Conservation (phyloP, 2,329 filamentous ascomycete species). For the Hymenoscyphus scutula region DNA sequence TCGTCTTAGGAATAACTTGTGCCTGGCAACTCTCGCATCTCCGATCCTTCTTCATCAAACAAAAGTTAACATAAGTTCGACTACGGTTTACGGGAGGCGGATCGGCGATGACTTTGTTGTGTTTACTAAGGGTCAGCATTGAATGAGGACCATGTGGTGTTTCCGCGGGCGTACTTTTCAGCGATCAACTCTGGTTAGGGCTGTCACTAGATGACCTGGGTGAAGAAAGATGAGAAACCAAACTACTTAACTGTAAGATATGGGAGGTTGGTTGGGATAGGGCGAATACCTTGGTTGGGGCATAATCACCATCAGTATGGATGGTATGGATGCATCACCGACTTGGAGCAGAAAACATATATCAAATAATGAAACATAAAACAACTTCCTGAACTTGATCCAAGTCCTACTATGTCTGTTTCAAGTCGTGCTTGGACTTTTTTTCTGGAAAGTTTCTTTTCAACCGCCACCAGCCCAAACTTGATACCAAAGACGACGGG, state of each 20-base stretch:
- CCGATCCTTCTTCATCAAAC: slow-evolving; percentile 98
- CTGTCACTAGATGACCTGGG: neutral
- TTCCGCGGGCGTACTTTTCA: neutral
- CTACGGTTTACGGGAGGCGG: neutral
- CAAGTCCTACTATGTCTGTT: too few relatives aligned
- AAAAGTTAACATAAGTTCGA: slow-evolving; percentile 82
- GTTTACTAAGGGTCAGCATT: neutral
- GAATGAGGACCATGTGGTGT: neutral
- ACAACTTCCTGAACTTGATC: too few relatives aligned
- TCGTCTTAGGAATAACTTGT: slow-evolving; percentile 81
- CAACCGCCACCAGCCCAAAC: too few relatives aligned
- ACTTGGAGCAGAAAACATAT: too few relatives aligned
- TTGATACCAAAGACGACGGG: too few relatives aligned
- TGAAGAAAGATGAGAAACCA: neutral
- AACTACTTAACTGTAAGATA: slow-evolving; percentile 14
- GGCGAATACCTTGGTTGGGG: neutral
- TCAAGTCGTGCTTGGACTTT: too few relatives aligned
- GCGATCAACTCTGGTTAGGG: neutral
- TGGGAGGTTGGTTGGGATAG: slow-evolving; percentile 6
- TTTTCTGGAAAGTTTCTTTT: too few relatives aligned
- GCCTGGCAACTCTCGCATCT: slow-evolving; percentile 97
- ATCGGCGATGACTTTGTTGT: slow-evolving; percentile 6
- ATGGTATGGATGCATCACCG: too few relatives aligned
- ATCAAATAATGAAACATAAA: too few relatives aligned
- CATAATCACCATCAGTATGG: neutral